A percentile compares a stretch with the other conserved stretches of the same genome.
Evolutionary conservation across 129 eudicot genomes (phyloP).

Genomic region (Flaveria sonorensis): DNA sequence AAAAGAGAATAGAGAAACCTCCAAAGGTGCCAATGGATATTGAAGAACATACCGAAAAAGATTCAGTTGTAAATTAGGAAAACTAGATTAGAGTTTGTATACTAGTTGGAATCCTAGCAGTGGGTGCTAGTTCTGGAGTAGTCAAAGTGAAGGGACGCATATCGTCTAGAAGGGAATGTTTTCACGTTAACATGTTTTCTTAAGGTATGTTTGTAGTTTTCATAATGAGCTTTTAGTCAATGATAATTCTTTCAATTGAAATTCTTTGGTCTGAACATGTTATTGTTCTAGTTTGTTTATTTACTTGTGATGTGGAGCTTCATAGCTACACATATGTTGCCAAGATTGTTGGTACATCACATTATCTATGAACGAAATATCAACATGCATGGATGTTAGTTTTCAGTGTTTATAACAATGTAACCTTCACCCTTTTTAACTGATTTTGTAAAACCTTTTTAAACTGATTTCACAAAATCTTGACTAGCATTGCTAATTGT

Average conservation of each 20-base stretch:
- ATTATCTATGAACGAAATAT: neutral
- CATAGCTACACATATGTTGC: neutral
- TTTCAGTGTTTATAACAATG: neutral
- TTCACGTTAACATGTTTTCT: conserved; percentile 55
- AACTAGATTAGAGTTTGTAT: conserved; percentile 64
- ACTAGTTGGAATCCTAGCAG: conserved; percentile 59
- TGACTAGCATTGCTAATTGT: neutral
- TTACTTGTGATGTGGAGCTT: neutral
- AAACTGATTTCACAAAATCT: neutral
- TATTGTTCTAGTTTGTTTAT: conserved; percentile 5
- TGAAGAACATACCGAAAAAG: conserved; percentile 45
- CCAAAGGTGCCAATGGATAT: conserved; percentile 51
- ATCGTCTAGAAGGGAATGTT: conserved; percentile 48
- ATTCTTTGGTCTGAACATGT: conserved; percentile 27
- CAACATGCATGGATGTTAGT: conserved; percentile 15
- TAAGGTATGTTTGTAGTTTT: conserved; percentile 72
- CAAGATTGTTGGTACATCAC: neutral
- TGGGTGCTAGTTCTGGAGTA: conserved; percentile 52
- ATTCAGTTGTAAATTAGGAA: conserved; percentile 72
- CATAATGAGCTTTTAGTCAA: conserved; percentile 44
- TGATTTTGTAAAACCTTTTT: neutral
- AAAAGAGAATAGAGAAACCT: conserved; percentile 60
- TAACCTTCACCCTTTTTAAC: neutral
- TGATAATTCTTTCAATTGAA: conserved; percentile 49
- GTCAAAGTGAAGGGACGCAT: conserved; percentile 47